Conservation (phyloP, 768 basidiomycete genomes). For the Nidularia sp. region DNA sequence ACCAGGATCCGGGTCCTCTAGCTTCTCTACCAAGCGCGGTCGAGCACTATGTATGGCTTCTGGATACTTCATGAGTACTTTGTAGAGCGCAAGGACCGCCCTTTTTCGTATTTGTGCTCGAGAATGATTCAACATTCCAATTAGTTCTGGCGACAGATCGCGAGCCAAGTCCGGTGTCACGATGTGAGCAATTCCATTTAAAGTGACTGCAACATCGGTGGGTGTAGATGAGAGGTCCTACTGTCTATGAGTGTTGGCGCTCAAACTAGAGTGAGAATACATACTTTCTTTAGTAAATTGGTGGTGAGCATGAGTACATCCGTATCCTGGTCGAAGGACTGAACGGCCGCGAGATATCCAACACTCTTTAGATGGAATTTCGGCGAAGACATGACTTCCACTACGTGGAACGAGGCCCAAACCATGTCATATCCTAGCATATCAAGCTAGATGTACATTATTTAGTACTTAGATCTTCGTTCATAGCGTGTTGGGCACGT, state of each 20-base stretch:
- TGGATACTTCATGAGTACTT: conserved; percentile 77
- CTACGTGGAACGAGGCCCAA: conserved; percentile 95
- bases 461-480: not conserved
- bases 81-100: conserved; percentile 81
- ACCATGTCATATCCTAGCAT: conserved; percentile 96
- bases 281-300: conserved; percentile 90
- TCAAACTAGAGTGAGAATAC: conserved; percentile 15
- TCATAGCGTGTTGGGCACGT: conserved; percentile 27
- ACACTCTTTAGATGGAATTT: conserved; percentile 91
- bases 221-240: conserved; percentile 82
- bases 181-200: conserved; percentile 82
- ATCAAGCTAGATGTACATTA: conserved; percentile 61
- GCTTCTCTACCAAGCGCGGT: conserved; percentile 67
- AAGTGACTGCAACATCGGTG: conserved; percentile 67
- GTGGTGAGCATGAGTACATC: conserved; percentile 98
- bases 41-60: conserved; percentile 68
- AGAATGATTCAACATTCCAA: conserved; percentile 87
- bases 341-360: conserved; percentile 89
- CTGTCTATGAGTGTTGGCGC: conserved; percentile 5
- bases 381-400: conserved; percentile 96
- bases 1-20: conserved; percentile 79
- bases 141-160: conserved; percentile 82
- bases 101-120: conserved; percentile 86
- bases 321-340: conserved; percentile 91
- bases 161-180: conserved; percentile 86